Base-by-base conservation (phyloP, 345 rosid genomes). In the Triadica sebifera region DNA sequence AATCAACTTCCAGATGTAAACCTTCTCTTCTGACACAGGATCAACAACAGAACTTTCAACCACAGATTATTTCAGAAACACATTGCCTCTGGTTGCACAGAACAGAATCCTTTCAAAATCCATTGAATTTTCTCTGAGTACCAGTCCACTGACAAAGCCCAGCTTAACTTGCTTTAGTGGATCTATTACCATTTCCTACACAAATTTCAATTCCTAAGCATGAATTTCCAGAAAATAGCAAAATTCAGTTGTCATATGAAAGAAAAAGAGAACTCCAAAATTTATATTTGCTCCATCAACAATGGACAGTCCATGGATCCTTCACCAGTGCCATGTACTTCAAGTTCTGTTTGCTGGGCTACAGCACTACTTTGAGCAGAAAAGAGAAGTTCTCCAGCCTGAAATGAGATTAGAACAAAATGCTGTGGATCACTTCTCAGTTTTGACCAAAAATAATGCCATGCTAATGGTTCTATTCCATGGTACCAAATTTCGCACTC, bases 1-100 rank as follows among this genome's bases (percentile, higher is more conserved):
- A 53, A 39, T n/a, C 62, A 71, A 67, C 56, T 70, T 22, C 61
- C 73, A 75, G 45, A 24, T 3, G 50, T 34, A 17, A 41, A 80
- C 82, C 82, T 75, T 75, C 24, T 71, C 82, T 37, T 79, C 77
- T 16, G 77, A 71, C 7, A 67, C 73, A 49, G 76, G 79, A 75
- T 75, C 79, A 59, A 75, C 65, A 61, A 80, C 79, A 50, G 79
- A 47, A 72, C 63, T 74, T 50, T 75, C 76, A 19, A 75, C 58
- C 38, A 53, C 74, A 16, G 79, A 71, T 75, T 80, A 79, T 79
- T 75, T 80, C 76, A 75, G 22, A 80, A 75, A 80, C 63, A 75
- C 74, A 71, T 80, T 75, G 65, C 82, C 82, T 49, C 82, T 75
- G 2, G 82, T 80, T 71, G 82, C 79, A 56, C 79, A 74, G 37